Evolutionary conservation across 1,139 yeast species (phyloP), one percentile per base, ranked within the genome.

Genomic region (Candida dubliniensis): DNA sequence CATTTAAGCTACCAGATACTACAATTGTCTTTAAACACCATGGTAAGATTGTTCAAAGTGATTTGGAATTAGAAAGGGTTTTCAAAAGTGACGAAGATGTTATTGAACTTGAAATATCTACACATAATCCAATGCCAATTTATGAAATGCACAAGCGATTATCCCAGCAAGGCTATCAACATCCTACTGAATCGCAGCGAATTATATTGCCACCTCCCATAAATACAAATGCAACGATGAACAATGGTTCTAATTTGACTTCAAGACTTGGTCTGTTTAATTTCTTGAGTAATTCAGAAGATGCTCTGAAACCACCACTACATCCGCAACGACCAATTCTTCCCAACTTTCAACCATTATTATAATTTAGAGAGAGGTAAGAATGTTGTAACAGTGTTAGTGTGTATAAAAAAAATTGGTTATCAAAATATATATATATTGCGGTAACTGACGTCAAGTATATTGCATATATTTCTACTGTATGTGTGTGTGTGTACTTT

Each of bases 1-100:
- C 89, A 12, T 87, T 87, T 61, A 76, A 77, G 66, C 77, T 53
- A 59, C 51, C 62, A 1, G 48, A 50, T 18, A 50, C 53, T 36
- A 52, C 54, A 18, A 56, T 60, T 6, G 42, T 64, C 18, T 47
- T 66, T 14, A 53, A 50, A 37, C 56, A 62, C 40, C 38, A 40
- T 12, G 38, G 42, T 25, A 47, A 46, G 3, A 51, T 64, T 10
- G 54, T 71, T 11, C 60, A 57, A 35, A 57, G 66, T 5, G 76
- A 71, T 50, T 45, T 52, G 15, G 76, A 69, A 35, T 48, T 71
- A 36, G 76, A 71, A 50, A 56, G 65, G 8, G 57, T 70, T 3
- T 71, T 71, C 53, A 53, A 52, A 40, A 53, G 56, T 10, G 53
- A 54, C 4, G 64, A 61, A 31, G 56, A 57, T 13, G 45, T 52